Conservation (phyloP, 2,329 filamentous ascomycete genomes). For the Juglanconis juglandina region DNA sequence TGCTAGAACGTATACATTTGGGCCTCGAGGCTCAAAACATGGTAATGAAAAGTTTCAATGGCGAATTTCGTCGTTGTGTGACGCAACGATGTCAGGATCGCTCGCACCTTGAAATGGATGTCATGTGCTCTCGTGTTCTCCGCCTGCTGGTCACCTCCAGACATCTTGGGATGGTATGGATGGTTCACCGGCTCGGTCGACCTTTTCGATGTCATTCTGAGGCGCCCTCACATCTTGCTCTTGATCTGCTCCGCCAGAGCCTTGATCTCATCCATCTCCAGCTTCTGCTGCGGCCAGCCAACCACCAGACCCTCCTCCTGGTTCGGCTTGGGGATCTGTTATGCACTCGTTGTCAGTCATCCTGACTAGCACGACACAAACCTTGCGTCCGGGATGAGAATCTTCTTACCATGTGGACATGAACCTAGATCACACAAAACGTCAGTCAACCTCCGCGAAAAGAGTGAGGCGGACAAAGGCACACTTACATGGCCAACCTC, state of each 20-base stretch:
- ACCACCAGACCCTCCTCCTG: slow-evolving; percentile 74
- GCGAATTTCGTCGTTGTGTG: not conserved
- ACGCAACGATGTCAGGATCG: not conserved
- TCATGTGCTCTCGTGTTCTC: not conserved
- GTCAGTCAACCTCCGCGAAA: not conserved
- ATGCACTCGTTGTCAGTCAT: not conserved
- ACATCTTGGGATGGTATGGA: not conserved
- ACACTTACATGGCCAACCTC: slow-evolving; percentile 79
- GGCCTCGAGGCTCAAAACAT: not conserved
- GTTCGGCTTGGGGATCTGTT: slow-evolving; percentile 89
- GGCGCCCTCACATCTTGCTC: slow-evolving; percentile 67
- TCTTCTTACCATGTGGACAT: slow-evolving; percentile 80
- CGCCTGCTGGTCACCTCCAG: not conserved
- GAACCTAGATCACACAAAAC: slow-evolving; percentile 54
- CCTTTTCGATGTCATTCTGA: not conserved
- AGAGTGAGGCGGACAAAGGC: not conserved
- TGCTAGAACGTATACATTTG: slow-evolving; percentile 8
- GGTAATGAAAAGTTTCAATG: slow-evolving; percentile 1
- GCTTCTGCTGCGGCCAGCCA: slow-evolving; percentile 70
- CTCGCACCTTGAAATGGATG: not conserved
- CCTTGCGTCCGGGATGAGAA: not conserved
- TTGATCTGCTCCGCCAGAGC: slow-evolving; percentile 79
- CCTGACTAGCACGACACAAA: too few species aligned
- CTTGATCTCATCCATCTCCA: slow-evolving; percentile 81
- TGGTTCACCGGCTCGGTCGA: not conserved